A percentile compares a stretch with the other conserved stretches of the same genome.
These are phyloP conservation scores for Leucaena leucocephala DNA, from an alignment of 306 rosid genomes.

Conservation along the genomic window DNA sequence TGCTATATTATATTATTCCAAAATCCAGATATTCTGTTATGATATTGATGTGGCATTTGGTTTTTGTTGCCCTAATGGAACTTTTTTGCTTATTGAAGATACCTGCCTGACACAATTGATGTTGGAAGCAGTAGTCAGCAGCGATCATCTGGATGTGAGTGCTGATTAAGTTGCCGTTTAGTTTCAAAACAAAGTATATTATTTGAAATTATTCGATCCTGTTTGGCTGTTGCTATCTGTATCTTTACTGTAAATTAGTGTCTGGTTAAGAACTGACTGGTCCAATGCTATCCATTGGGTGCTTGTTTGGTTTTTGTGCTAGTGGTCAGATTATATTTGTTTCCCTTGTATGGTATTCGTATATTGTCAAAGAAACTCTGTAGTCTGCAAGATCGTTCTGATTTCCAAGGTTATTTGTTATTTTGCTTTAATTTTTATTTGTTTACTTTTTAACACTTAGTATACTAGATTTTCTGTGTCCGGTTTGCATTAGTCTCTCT, in stretches of 20 bases:
- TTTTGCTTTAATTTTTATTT: slow-evolving; percentile 15
- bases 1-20: slow-evolving; percentile 16
- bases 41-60: slow-evolving; percentile 33
- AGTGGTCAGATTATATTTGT: slow-evolving; percentile 28
- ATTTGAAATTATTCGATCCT: slow-evolving; percentile 36
- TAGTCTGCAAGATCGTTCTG: slow-evolving; percentile 25
- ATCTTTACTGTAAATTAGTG: slow-evolving; percentile 58
- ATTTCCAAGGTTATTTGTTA: neutral
- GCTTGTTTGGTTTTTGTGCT: slow-evolving; percentile 46
- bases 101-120: slow-evolving; percentile 97
- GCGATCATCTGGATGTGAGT: slow-evolving; percentile 89
- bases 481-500: neutral
- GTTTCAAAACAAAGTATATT: slow-evolving; percentile 46
- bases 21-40: slow-evolving; percentile 12
- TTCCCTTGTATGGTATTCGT: slow-evolving; percentile 33
- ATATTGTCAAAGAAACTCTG: slow-evolving; percentile 32
- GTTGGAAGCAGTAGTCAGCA: slow-evolving; percentile 81
- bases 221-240: slow-evolving; percentile 42
- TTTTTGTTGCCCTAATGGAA: slow-evolving; percentile 37
- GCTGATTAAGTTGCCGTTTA: slow-evolving; percentile 61
- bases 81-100: slow-evolving; percentile 53
- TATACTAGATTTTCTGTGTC: neutral
- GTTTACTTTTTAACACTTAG: neutral
- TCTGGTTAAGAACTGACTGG: slow-evolving; percentile 53
- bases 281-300: slow-evolving; percentile 46